Evolutionary conservation across 805 yeast genomes (phyloP), one percentile per base, ranked within the genome.

Genomic region (Candida incommunis): DNA sequence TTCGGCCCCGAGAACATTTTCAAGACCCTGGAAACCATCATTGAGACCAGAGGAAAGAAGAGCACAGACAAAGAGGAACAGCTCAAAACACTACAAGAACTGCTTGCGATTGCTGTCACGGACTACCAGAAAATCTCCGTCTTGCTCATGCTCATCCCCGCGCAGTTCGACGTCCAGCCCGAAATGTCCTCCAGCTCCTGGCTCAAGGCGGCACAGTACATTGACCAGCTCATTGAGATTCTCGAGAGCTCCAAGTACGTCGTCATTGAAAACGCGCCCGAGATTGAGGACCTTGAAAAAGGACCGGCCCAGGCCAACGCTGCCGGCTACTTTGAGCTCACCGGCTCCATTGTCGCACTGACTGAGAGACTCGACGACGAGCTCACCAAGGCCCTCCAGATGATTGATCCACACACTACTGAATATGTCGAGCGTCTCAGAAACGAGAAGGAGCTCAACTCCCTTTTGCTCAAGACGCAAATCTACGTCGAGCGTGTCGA

Each of bases 311-410:
- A 81, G 41, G 73, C 77, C 46, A 70, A 74, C 46, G 67, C 56
- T 5, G 56, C 65, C 20, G 96, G 96, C 48, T 69, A 82, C 49
- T 75, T 75, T 60, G 78, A 74, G 53, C 73, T 92, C 45, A 72
- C 80, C 49, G 98, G 99, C 42, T 83, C 95, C 23, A 69, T 92
- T 42, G 76, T 82, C 42, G 80, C 96, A 5, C 75, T 83, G 48
- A 82, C 90, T 50, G 98, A 90, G 69, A 80, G 96, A 64, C 73
- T 92, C 50, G 96, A 87, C 60, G 97, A 90, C 58, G 99, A 92
- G 68, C 81, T 88, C 57, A 82, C 83, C 50, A 78, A 81, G 54
- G 85, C 94, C 41, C 73, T 92, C 56, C 87, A 88, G 61, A 76
- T 76, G 53, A 80, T 86, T 57, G 97, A 92, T 64, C 95, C 96